Conservation (phyloP, 495 filamentous ascomycete species). For the Aspergillus nidulans region DNA sequence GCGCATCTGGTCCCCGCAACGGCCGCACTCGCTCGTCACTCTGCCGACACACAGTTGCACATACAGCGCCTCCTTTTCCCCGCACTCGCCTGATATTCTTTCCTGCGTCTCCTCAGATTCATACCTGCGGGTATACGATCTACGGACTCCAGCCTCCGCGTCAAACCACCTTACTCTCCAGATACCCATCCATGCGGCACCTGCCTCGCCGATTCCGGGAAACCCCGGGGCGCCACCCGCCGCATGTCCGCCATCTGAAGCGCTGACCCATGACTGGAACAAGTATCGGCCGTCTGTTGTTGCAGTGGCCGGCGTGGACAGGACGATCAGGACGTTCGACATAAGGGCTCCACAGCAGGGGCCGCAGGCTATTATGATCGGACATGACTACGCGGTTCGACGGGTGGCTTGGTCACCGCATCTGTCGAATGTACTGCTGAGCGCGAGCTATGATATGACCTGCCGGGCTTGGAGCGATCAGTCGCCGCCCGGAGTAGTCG, state of each 20-base stretch:
- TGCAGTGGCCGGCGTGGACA: conserved; percentile 88
- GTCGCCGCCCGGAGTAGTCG: conserved; percentile 49
- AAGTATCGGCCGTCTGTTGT: conserved; percentile 84
- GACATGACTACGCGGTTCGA: conserved; percentile 88
- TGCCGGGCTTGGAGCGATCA: conserved; percentile 85
- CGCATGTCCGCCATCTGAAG: conserved; percentile 58
- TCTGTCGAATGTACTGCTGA: conserved; percentile 75
- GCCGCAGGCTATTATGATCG: conserved; percentile 64
- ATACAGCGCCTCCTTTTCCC: conserved; percentile 78
- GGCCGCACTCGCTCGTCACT: conserved; percentile 67
- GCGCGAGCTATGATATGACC: conserved; percentile 96
- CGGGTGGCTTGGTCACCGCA: conserved; percentile 88
- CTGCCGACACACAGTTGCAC: conserved; percentile 88
- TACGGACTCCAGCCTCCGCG: conserved; percentile 73
- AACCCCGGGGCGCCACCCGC: conserved; percentile 30
- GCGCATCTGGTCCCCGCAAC: conserved; percentile 82
- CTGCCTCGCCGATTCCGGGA: conserved; percentile 38
- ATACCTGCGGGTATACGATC: conserved; percentile 82
- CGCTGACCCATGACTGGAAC: conserved; percentile 97
- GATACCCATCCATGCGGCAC: conserved; percentile 71
- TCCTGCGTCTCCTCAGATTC: conserved; percentile 82
- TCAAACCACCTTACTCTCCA: conserved; percentile 75
- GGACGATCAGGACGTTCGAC: conserved; percentile 81
- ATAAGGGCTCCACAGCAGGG: conserved; percentile 68
- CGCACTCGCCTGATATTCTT: conserved; percentile 71